Base-by-base conservation (phyloP, 2,329 filamentous ascomycete species). In the Trichophyton benhamiae region DNA sequence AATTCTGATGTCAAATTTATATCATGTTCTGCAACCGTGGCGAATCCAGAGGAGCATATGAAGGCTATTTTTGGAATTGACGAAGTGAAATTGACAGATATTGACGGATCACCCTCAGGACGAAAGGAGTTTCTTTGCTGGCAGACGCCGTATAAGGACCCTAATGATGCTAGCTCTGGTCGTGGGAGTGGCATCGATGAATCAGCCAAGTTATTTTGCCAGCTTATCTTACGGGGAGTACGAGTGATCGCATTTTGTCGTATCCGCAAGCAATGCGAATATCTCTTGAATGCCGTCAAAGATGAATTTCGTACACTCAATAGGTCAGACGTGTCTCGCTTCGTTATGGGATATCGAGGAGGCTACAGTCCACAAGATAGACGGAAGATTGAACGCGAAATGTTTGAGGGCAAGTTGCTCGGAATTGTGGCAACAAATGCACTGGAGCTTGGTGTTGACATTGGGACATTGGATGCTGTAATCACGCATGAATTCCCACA, bases 101-200 rank as follows among this genome's bases (percentile, higher is more conserved):
- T 88, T 68, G 94, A 99, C 70, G 94, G 94, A 0, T 96, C 91
- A 0, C 94, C 94, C 0, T 90, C 90, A 4, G 90, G 92, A 0
- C 82, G 90, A 22, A 97, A 97, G 71, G 92, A 97, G 69, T 97
- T 97, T 62, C 71, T 99, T 5, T 97, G 91, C 73, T 99, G 94
- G 94, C 97, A 99, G 68, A 96, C 92, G 0, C 94, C 94, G 0
- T 96, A 85, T 73, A 95, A 91, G 71, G 92, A 96, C 67, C 90
- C 92, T 0, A 82, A 81, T 0, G 92, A 97, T 72, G 88, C 91
- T 7, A 84, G 87, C 0, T 95, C 89, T 67, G 92, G 94, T 0
- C 84, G 94, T 62, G 89, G 89, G 13, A 89, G 89, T 71, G 86
- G 87, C 2, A 84, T 95, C 71, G 82, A 83, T 3, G 92, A 99